Evolutionary conservation across 2,329 filamentous ascomycete genomes (phyloP).

Genomic region (Epichloe hybrida): DNA sequence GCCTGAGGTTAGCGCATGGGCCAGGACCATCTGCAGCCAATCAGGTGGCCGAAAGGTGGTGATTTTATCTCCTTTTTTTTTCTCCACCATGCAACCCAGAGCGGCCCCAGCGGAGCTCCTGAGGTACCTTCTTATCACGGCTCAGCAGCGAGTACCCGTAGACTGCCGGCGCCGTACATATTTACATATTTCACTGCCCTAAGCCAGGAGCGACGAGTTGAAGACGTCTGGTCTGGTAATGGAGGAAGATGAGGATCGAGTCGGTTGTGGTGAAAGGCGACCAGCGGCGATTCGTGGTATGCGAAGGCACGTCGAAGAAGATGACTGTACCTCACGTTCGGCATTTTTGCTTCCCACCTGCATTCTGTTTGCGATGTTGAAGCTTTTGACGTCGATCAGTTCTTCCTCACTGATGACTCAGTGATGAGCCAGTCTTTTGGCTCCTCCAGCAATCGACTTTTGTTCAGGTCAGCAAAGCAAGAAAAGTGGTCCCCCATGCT

Average conservation of each 20-base stretch:
- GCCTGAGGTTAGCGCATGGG: constrained; percentile 22
- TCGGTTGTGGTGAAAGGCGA: too few relatives aligned
- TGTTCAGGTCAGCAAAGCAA: neutral
- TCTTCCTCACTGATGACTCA: too few relatives aligned
- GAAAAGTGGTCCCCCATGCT: neutral
- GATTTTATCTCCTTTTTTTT: constrained; percentile 27
- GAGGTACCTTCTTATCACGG: constrained; percentile 25
- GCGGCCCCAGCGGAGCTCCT: constrained; percentile 21
- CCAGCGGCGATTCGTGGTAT: neutral
- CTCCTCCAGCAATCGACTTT: neutral
- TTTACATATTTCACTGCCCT: too few relatives aligned
- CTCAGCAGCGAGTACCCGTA: constrained; percentile 10
- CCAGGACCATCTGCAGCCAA: constrained; percentile 24
- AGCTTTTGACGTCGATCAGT: too few relatives aligned
- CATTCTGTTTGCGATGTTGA: too few relatives aligned
- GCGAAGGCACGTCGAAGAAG: neutral
- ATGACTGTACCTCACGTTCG: neutral
- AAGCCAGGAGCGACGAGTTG: too few relatives aligned
- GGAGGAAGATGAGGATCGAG: too few relatives aligned
- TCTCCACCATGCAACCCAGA: constrained; percentile 19
- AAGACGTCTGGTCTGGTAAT: too few relatives aligned
- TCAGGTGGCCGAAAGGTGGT: constrained; percentile 17
- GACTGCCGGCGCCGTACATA: too few relatives aligned
- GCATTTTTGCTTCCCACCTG: too few relatives aligned
- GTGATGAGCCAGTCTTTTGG: too few relatives aligned